Evolutionary conservation across 306 rosid species (phyloP), one percentile per base, ranked within the genome.

Genomic region (Cicer arietinum): DNA sequence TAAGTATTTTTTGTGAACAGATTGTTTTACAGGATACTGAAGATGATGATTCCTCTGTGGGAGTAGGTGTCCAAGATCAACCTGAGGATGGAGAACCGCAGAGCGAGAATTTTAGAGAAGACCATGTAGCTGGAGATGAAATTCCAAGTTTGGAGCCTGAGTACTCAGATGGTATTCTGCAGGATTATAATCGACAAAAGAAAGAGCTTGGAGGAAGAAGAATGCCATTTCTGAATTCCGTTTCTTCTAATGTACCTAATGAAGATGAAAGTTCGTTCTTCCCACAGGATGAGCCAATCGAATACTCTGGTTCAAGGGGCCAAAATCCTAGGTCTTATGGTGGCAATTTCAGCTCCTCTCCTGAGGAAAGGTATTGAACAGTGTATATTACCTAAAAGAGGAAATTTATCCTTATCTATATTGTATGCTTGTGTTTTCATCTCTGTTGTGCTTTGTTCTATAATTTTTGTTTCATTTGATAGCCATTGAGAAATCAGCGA

Each of bases 11-110:
- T 80, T 79, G 80, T 66, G 69, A 70, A 78, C 81, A 95, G 99
- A 95, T 95, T 90, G 95, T 92, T 86, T 85, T 90, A 90, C 98
- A 88, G 93, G 98, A 76, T 76, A 77, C 92, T 64, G 84, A 80
- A 47, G 95, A 92, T 81, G 98, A 95, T 85, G 93, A 87, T 81
- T 84, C 88, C 70, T 77, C 96, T 78, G 87, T 89, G 10, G 97
- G 89, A 80, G 77, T 66, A 72, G 87, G 68, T 75, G 81, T 60
- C 56, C 89, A 79, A 56, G 90, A 89, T 52, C 88, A 73, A 81
- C 69, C 72, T 22, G 94, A 88, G 75, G 89, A 79, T 46, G 86
- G 79, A 59, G 94, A 88, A 58, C 51, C 75, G 43, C 82, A 57
- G n/a, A 78, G 80, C 73, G 90, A 81, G 69, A 93, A 85, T 74